Percentiles rank a stretch among this genome's conserved stretches.
These are phyloP conservation scores for Leishmania guyanensis DNA, from an alignment of 208 protist genomes.

Conservation along the genomic window DNA sequence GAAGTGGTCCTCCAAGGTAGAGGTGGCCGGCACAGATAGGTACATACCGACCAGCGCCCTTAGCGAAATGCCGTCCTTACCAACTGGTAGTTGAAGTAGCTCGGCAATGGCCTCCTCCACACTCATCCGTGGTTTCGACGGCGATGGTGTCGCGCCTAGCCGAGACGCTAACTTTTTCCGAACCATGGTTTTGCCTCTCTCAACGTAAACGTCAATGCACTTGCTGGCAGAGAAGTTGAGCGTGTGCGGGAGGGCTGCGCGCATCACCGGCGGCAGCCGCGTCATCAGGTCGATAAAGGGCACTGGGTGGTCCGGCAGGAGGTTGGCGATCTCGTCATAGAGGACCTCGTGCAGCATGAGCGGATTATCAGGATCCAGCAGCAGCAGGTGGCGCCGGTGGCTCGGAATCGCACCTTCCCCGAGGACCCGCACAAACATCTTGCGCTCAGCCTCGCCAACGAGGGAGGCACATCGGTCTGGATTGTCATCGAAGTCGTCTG, in stretches of 20 bases:
- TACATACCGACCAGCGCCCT: constrained; percentile 48
- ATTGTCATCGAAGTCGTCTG: constrained; percentile 66
- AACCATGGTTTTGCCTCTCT: constrained; percentile 44
- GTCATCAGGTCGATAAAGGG: constrained; percentile 29
- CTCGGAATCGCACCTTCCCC: constrained; percentile 68
- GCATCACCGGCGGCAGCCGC: constrained; percentile 68
- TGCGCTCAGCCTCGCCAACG: constrained; percentile 55
- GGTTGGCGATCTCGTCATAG: constrained; percentile 71
- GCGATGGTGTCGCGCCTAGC: background rate
- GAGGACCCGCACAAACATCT: constrained; percentile 40
- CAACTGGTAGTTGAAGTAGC: constrained; percentile 61
- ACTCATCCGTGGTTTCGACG: constrained; percentile 27
- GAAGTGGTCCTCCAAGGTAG: constrained; percentile 58
- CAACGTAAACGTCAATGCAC: constrained; percentile 34
- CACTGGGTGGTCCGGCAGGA: constrained; percentile 60
- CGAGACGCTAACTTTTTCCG: constrained; percentile 33
- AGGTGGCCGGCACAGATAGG: constrained; percentile 32
- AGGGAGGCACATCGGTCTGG: constrained; percentile 39
- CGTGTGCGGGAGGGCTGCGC: constrained; percentile 52
- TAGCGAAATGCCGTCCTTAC: constrained; percentile 52
- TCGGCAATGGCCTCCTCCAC: constrained; percentile 77
- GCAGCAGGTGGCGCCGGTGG: constrained; percentile 54
- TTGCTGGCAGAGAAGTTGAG: constrained; percentile 51
- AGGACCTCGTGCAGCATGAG: constrained; percentile 66
- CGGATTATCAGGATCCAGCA: constrained; percentile 88